Evolutionary conservation across 192 early-diverging fungal genomes (phyloP), one percentile per base, ranked within the genome.

Genomic region (Podila clonocystis): DNA sequence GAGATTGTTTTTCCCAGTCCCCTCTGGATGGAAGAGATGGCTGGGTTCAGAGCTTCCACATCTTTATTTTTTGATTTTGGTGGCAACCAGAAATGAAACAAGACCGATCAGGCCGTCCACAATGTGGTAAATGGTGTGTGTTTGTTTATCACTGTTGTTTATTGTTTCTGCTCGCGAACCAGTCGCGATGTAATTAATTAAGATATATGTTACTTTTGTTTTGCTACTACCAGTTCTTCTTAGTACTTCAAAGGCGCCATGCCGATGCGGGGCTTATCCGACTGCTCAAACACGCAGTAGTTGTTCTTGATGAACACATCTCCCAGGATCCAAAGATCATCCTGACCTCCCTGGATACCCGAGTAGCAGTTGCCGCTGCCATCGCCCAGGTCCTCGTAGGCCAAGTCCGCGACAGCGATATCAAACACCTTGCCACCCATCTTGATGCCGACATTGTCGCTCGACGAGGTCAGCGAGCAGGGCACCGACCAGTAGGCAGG

Each of bases 271-370:
- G 85, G 80, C 5, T 20, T 19, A 34, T 83, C 67, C n/a, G 82
- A 82, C 19, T 89, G 88, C 33, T 87, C 78, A 63, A 88, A 91
- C 57, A 89, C 87, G 30, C 86, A 82, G 58, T 90, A 91, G 69
- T 87, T 86, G 41, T 89, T 88, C 66, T 87, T 87, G 55, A 91
- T 65, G 71, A 91, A 91, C 19, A 87, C 82, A 70, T 90, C 89
- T 62, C 90, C 90, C 24, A 91, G 63, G 50, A 91, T 91, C 9
- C 62, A 62, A 33, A 78, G 60, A 22, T 36, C 36, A 7, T 70
- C 52, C 29, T 65, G 29, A 41, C 50, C 65, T 33, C 72, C 41
- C 41, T 45, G 41, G 13, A 45, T 17, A 45, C 41, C 41, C 41
- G 41, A 45, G 41, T 45, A 45, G 41, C 71, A 74, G 63, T 69